These are phyloP conservation scores for Xylariaceae sp. DNA, from an alignment of 2,329 filamentous ascomycete species.

Conservation along the genomic window DNA sequence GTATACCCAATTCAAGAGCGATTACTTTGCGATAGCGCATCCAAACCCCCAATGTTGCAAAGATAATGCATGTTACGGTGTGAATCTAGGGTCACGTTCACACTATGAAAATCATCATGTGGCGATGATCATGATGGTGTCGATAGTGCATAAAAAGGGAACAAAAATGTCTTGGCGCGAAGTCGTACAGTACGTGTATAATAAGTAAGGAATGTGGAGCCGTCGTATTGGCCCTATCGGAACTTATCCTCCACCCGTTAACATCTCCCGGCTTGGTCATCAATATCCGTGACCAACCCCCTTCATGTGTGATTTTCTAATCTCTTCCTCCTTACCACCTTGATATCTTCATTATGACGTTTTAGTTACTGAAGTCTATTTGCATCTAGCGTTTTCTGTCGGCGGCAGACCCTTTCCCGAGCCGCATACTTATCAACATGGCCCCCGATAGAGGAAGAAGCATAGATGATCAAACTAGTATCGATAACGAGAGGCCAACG, in stretches of 20 bases:
- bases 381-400: background rate
- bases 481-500: constrained; percentile 15
- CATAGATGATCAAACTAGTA: constrained; percentile 13
- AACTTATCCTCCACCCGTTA: constrained; percentile 5
- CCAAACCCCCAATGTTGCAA: no score
- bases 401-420: background rate
- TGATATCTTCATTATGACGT: background rate
- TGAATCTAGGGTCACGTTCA: no score
- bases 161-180: no score
- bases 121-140: background rate
- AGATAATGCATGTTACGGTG: no score
- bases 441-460: constrained; percentile 37
- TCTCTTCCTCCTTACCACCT: background rate
- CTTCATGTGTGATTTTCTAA: background rate
- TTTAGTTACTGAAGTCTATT: background rate
- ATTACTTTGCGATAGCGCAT: no score
- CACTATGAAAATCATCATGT: no score
- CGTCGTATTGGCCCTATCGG: constrained; percentile 3
- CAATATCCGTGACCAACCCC: background rate
- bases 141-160: no score
- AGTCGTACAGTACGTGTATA: no score
- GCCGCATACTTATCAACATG: constrained; percentile 23
- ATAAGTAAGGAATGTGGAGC: constrained; percentile 9
- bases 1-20: no score
- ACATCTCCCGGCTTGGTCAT: constrained; percentile 28